phyloP scores from a whole-genome alignment of 2,329 filamentous ascomycete species.

The Aspergillus tamarii region DNA sequence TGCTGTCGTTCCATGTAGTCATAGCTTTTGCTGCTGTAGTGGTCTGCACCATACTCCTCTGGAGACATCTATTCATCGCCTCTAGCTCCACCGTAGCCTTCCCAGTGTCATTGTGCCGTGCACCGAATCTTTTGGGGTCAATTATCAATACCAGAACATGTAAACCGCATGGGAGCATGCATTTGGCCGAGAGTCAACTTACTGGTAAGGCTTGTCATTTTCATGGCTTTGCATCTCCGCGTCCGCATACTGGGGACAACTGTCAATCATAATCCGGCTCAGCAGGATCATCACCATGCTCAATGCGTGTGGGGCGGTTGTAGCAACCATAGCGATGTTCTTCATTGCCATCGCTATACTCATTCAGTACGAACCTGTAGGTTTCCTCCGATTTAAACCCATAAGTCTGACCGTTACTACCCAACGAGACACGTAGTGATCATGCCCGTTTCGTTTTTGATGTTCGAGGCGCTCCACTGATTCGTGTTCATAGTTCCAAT shows the following conservation, averaged over 20 bases:
- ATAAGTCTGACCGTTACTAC: no score
- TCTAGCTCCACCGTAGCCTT: conserved; percentile 20
- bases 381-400: background rate
- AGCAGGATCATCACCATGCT: conserved; percentile 14
- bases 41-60: conserved; percentile 21
- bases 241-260: conserved; percentile 17
- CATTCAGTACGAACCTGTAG: background rate
- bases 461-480: background rate
- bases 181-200: conserved; percentile 15
- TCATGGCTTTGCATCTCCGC: conserved; percentile 17
- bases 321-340: background rate
- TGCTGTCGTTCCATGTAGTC: conserved; percentile 27
- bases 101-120: conserved; percentile 25
- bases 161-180: conserved; percentile 5
- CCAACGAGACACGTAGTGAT: background rate
- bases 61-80: conserved; percentile 12
- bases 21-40: conserved; percentile 22
- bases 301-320: conserved; percentile 2
- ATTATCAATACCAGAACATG: conserved; percentile 12
- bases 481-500: background rate
- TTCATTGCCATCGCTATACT: conserved; percentile 7
- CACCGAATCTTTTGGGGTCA: conserved; percentile 21
- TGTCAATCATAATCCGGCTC: conserved; percentile 19
- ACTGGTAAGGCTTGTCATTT: conserved; percentile 25
- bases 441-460: background rate